Evolutionary conservation across 768 basidiomycete genomes (phyloP), one percentile per base, ranked within the genome.

Genomic region (Mycena floridula): DNA sequence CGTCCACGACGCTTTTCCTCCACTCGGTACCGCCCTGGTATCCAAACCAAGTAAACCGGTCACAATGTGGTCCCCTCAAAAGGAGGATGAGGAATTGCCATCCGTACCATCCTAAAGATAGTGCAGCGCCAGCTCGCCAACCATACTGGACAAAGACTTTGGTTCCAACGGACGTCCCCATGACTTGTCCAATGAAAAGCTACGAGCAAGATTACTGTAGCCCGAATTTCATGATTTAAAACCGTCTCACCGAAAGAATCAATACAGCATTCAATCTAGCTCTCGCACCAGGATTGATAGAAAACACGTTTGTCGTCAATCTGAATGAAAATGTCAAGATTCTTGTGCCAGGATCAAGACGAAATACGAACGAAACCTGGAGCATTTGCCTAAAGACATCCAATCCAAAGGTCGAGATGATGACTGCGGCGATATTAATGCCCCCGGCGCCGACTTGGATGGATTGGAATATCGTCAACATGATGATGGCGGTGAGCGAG

Each of bases 251-350:
- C 25, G 72, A 79, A 43, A 91, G 67, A 37, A 92, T 75, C 37
- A 81, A 69, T 36, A 89, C 73, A 1, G 89, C 88, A 51, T 92
- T 91, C 9, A 94, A 53, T 24, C 81, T 79, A 64, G 43, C 74
- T 51, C 6, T 74, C 1, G 76, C 75, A 32, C 65, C 54, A 47
- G 67, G 44, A 28, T 62, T 61, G 27, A 69, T 65, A 20, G 62
- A 63, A 20, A 52, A 56, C 26, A 82, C 68, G 3, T 63, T 61
- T 20, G 73, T 71, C 9, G 68, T 56, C 45, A 72, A n/a, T n/a
- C n/a, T n/a, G n/a, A n/a, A n/a, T n/a, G n/a, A n/a, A n/a, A n/a
- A n/a, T n/a, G n/a, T n/a, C n/a, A n/a, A n/a, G n/a, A n/a, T n/a
- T n/a, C n/a, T n/a, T n/a, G n/a, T n/a, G n/a, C n/a, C n/a, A n/a